Evolutionary conservation across 208 protist species (phyloP).

Genomic region (Wallacemonas sp.): DNA sequence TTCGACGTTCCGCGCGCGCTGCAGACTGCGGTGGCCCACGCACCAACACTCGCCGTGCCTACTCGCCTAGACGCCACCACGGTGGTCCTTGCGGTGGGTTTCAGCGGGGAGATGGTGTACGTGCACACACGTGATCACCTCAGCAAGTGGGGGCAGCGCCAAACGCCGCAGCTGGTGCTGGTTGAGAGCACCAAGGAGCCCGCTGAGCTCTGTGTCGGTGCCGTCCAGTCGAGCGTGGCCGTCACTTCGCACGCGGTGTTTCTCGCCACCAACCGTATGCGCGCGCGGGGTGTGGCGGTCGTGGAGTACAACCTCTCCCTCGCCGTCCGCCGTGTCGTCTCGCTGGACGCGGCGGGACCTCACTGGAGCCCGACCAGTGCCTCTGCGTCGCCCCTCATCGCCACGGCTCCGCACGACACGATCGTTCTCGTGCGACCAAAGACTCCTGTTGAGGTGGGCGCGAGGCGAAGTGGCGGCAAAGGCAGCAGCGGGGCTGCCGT

Average conservation of each 20-base stretch:
- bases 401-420: constrained; percentile 40
- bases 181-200: constrained; percentile 57
- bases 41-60: constrained; percentile 8
- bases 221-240: constrained; percentile 65
- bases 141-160: constrained; percentile 48
- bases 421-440: constrained; percentile 53
- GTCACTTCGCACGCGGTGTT: constrained; percentile 46
- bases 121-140: constrained; percentile 65
- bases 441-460: neutral
- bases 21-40: constrained; percentile 19
- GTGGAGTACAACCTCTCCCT: constrained; percentile 61
- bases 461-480: neutral
- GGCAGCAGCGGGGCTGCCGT: neutral
- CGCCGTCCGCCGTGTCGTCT: constrained; percentile 43
- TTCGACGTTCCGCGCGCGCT: constrained; percentile 53
- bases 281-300: constrained; percentile 40
- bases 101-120: constrained; percentile 47
- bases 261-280: constrained; percentile 79
- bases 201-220: constrained; percentile 34
- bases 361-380: constrained; percentile 13
- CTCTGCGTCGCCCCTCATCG: constrained; percentile 21
- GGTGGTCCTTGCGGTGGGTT: constrained; percentile 59
- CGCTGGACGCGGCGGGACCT: constrained; percentile 30
- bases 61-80: constrained; percentile 32
- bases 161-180: constrained; percentile 28